Evolutionary conservation across 495 filamentous ascomycete species (phyloP).

Genomic region (Umbilicaria muhlenbergii): DNA sequence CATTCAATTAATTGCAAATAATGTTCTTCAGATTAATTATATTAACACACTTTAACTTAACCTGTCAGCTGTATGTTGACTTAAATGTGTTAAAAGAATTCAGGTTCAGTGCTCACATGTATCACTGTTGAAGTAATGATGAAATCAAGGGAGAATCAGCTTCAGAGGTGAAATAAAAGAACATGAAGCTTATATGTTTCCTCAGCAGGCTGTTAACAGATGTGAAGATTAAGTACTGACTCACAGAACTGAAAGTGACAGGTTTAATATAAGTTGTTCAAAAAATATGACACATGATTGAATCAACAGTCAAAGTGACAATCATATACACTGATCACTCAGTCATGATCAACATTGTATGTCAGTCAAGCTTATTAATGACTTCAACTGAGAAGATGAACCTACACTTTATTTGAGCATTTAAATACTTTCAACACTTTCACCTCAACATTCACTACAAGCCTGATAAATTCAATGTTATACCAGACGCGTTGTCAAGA

Average conservation of each 20-base stretch:
- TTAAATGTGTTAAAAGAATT: too few relatives aligned
- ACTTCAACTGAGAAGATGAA: background rate
- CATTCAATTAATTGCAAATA: too few relatives aligned
- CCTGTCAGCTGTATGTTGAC: too few relatives aligned
- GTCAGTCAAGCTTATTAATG: too few relatives aligned
- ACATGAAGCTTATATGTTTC: background rate
- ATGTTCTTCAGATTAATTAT: too few relatives aligned
- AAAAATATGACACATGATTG: background rate
- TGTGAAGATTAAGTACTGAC: slow-evolving; percentile 2
- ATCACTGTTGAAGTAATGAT: background rate
- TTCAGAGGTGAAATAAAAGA: background rate
- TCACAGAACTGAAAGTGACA: slow-evolving; percentile 3
- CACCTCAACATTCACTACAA: background rate
- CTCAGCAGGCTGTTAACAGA: too few relatives aligned
- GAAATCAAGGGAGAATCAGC: too few relatives aligned
- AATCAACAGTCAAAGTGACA: background rate
- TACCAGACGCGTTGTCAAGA: background rate
- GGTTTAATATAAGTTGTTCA: background rate
- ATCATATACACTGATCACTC: slow-evolving; percentile 1
- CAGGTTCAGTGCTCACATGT: background rate
- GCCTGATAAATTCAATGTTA: background rate
- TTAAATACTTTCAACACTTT: slow-evolving; percentile 1
- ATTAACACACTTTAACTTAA: too few relatives aligned
- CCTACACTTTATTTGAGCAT: background rate
- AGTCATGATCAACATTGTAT: background rate